phyloP scores from a whole-genome alignment of 106 monocot genomes.

The Allium cepa region DNA sequence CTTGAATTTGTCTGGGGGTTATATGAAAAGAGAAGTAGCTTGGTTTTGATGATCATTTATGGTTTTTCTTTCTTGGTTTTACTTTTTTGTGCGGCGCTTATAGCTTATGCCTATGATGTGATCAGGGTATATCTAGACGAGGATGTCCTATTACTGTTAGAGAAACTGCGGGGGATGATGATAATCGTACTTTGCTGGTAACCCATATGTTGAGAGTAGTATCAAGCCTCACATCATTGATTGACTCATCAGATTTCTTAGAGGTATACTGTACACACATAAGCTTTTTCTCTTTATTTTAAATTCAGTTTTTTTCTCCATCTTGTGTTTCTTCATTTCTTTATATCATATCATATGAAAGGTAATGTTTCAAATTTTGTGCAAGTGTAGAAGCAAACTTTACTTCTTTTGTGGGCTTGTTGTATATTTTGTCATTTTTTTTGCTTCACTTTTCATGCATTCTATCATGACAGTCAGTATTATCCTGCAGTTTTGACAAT shows the following conservation, averaged over 20 bases:
- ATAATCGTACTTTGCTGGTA: constrained; percentile 43
- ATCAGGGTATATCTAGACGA: constrained; percentile 29
- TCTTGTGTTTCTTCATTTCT: not conserved
- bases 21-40: too few species aligned
- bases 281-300: not conserved
- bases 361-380: too few species aligned
- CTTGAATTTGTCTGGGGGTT: too few species aligned
- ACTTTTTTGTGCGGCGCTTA: not conserved
- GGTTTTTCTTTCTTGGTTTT: not conserved
- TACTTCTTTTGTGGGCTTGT: too few species aligned
- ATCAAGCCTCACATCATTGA: constrained; percentile 64
- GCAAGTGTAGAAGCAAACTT: too few species aligned
- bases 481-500: too few species aligned
- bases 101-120: not conserved
- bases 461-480: too few species aligned
- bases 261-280: constrained; percentile 35
- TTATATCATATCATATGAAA: not conserved
- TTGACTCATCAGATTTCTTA: constrained; percentile 64
- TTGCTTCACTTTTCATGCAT: too few species aligned
- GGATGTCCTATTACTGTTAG: constrained; percentile 10
- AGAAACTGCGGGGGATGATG: constrained; percentile 27
- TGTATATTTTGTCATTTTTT: too few species aligned
- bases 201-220: constrained; percentile 81
- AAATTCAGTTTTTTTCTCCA: not conserved
- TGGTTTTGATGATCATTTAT: too few species aligned